A percentile compares a stretch with the other conserved stretches of the same genome.
phyloP scores from a whole-genome alignment of 257 asterid genomes.

The Mitragyna speciosa region DNA sequence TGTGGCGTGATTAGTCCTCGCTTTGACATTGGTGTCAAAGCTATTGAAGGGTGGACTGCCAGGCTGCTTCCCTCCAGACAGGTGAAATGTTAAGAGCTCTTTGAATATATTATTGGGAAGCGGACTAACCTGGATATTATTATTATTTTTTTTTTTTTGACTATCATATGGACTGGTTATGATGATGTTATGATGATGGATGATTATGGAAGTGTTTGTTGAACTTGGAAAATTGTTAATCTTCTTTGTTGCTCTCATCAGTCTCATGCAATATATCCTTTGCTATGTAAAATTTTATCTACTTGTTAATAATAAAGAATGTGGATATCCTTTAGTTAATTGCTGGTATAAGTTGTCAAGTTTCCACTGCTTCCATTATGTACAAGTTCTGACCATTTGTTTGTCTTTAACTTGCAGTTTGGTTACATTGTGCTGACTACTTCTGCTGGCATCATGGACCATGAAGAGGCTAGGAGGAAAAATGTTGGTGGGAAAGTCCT shows the following conservation, averaged over 20 bases:
- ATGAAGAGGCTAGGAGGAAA: slow-evolving; percentile 45
- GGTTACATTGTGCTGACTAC: slow-evolving; percentile 39
- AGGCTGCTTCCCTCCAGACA: slow-evolving; percentile 45
- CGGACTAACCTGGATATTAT: background rate
- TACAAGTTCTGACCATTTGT: background rate
- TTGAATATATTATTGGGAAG: background rate
- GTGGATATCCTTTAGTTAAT: background rate
- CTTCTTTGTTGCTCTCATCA: background rate
- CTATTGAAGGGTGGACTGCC: slow-evolving; percentile 45
- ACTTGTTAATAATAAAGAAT: background rate
- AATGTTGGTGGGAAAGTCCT: slow-evolving; percentile 41
- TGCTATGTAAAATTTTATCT: background rate
- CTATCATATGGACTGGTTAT: background rate
- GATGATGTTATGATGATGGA: background rate
- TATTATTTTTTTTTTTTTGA: background rate
- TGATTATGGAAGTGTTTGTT: background rate
- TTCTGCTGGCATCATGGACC: slow-evolving; percentile 48
- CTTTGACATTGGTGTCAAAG: slow-evolving; percentile 36
- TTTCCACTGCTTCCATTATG: background rate
- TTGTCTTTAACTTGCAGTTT: slow-evolving; percentile 23
- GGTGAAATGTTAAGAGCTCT: slow-evolving; percentile 10
- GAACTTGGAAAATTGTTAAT: background rate
- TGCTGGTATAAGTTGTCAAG: background rate
- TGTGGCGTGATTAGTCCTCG: slow-evolving; percentile 48
- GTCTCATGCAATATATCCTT: background rate